Percentiles rank a stretch among this genome's conserved stretches.
Evolutionary conservation across 2,329 filamentous ascomycete species (phyloP).

Genomic region (Beauveria brongniartii): DNA sequence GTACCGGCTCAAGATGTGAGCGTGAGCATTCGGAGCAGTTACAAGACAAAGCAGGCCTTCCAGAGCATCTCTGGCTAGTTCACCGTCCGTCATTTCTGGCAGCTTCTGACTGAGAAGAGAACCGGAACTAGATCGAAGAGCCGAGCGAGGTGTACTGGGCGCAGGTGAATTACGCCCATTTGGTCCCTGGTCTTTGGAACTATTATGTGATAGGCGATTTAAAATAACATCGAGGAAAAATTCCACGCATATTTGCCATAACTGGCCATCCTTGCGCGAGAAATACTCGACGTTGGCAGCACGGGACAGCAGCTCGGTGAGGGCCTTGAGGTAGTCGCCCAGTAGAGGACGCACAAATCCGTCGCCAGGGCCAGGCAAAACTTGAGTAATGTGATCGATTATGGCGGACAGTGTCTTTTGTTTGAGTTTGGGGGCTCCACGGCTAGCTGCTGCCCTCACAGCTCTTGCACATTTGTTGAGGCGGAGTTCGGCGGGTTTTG

Average conservation of each 20-base stretch:
- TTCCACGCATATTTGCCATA: conserved; percentile 61
- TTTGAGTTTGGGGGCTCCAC: conserved; percentile 60
- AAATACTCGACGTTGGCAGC: conserved; percentile 76
- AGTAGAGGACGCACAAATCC: conserved; percentile 61
- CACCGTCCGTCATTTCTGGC: conserved; percentile 21
- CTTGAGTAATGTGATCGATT: conserved; percentile 73
- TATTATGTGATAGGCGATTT: conserved; percentile 36
- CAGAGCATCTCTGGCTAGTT: conserved; percentile 35
- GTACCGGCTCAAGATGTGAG: conserved; percentile 31
- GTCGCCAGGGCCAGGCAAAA: conserved; percentile 53
- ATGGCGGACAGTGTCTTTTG: conserved; percentile 71
- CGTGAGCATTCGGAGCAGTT: conserved; percentile 4
- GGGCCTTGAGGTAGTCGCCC: conserved; percentile 69
- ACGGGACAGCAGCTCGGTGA: conserved; percentile 62
- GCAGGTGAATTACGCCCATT: conserved; percentile 39
- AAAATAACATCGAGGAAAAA: conserved; percentile 61
- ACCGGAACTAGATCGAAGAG: conserved; percentile 19
- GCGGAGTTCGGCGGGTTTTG: conserved; percentile 44
- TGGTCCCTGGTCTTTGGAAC: conserved; percentile 26
- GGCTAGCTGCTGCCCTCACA: conserved; percentile 62
- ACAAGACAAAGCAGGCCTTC: conserved; percentile 46
- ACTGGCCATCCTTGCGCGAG: conserved; percentile 41
- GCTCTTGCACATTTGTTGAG: conserved; percentile 63
- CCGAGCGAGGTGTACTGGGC: conserved; percentile 26
- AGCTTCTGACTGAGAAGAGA: conserved; percentile 25